Evolutionary conservation across 2,329 filamentous ascomycete species (phyloP), one percentile per base, ranked within the genome.

Genomic region (Trichoderma pleuroti): DNA sequence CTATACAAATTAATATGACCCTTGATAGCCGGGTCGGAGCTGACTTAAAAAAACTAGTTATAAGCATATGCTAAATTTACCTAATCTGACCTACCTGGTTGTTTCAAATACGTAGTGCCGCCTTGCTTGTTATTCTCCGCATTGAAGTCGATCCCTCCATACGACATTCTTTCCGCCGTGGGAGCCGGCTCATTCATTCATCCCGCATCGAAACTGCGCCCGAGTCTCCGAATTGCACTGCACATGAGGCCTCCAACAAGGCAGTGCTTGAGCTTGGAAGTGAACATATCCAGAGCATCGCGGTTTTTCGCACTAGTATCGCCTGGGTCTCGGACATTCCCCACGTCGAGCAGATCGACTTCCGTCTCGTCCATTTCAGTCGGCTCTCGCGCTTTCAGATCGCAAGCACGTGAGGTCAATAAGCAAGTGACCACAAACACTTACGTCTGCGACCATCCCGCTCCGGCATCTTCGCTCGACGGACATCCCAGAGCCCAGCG

Each of bases 181-280:
- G n/a, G 39, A 32, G 26, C 26, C 39, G 39, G 24, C 39, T 39
- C 36, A 46, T 34, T 36, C 5, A 3, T 34, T 36, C 39, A 42
- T 42, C 39, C 39, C 34, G 56, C 54, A 54, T 39, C 28, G 21
- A 30, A 61, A 36, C 39, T 68, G 54, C 39, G 65, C n/a, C 21
- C 39, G 28, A 49, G 16, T 28, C 39, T 26, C 54, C 28, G 39
- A 61, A 52, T 21, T 49, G 65, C 65, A 61, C 65, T 36, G 65
- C 65, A 61, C 65, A 71, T 71, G 70, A 71, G 56, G 59, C 57
- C 70, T 68, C 42, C 56, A 18, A n/a, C 56, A 32, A 68, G 64
- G 39, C 64, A 52, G 57, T 60, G 57, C 70, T 39, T 60, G 34
- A 32, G 52, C 49, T 26, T 71, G 28, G 64, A 68, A 52, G 60